Conservation (phyloP, 192 early-diverging fungal species). For the Linnemannia schmuckeri region DNA sequence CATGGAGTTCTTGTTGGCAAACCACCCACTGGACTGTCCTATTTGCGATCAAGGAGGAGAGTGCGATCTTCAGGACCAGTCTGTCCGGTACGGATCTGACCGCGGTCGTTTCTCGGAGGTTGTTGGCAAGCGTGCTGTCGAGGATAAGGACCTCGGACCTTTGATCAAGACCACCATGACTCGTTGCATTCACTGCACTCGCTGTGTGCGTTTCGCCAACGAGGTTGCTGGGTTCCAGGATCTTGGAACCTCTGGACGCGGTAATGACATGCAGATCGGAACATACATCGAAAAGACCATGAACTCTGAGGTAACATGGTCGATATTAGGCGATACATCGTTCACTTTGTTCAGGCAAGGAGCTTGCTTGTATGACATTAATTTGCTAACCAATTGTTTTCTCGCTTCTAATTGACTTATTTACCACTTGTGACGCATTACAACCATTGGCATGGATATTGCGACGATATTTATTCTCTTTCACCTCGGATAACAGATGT, state of each 20-base stretch:
- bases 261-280: slow-evolving; percentile 98
- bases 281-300: slow-evolving; percentile 94
- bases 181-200: slow-evolving; percentile 99
- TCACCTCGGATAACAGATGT: slow-evolving; percentile 69
- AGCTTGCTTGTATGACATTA: background rate
- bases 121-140: slow-evolving; percentile 94
- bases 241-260: slow-evolving; percentile 94
- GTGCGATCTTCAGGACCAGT: slow-evolving; percentile 99
- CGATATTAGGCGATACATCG: background rate
- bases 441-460: background rate
- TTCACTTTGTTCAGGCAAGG: background rate
- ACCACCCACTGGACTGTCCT: slow-evolving; percentile 98
- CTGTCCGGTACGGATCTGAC: slow-evolving; percentile 96
- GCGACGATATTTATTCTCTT: background rate
- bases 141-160: slow-evolving; percentile 98
- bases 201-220: slow-evolving; percentile 98
- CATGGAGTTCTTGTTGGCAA: slow-evolving; percentile 94
- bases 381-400: background rate
- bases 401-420: background rate
- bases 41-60: slow-evolving; percentile 99
- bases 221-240: slow-evolving; percentile 97
- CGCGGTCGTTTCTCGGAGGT: slow-evolving; percentile 90
- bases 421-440: background rate
- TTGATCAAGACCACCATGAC: slow-evolving; percentile 98
- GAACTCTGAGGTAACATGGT: slow-evolving; percentile 74